phyloP scores from a whole-genome alignment of 768 basidiomycete species.

The Tremella yokohamensis region DNA sequence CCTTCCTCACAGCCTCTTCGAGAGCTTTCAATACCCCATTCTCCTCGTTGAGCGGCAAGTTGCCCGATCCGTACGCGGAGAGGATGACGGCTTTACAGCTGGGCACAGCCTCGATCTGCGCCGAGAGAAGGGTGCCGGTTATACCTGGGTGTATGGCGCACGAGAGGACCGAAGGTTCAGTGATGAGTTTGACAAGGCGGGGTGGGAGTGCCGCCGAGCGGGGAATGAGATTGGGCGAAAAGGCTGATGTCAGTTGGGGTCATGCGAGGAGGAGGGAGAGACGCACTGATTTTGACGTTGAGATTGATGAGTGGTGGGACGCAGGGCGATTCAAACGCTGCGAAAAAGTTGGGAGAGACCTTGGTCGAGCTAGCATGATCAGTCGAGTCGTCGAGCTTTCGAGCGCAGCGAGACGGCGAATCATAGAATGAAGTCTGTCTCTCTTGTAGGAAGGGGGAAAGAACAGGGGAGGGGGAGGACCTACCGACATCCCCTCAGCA shows the following conservation, averaged over 20 bases:
- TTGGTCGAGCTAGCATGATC: conserved; percentile 31
- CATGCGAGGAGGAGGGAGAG: neutral
- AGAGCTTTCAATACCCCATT: conserved; percentile 29
- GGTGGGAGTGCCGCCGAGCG: conserved; percentile 32
- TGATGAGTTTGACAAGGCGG: conserved; percentile 24
- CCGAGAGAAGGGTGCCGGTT: conserved; percentile 35
- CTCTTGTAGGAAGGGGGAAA: neutral
- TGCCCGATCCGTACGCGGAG: conserved; percentile 38
- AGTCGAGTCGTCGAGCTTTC: too few species aligned
- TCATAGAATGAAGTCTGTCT: neutral
- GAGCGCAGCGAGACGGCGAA: neutral
- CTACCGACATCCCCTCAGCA: conserved; percentile 34
- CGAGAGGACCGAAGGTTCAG: conserved; percentile 34
- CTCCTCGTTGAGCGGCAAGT: conserved; percentile 34
- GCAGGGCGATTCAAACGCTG: conserved; percentile 39
- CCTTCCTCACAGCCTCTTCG: conserved; percentile 31
- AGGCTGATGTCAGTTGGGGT: neutral
- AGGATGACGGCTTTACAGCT: conserved; percentile 40
- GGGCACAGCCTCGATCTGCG: conserved; percentile 38
- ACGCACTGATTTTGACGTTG: conserved; percentile 47
- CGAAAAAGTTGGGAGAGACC: conserved; percentile 37
- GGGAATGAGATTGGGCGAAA: conserved; percentile 15
- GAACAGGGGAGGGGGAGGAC: conserved; percentile 7
- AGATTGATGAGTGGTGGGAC: conserved; percentile 38
- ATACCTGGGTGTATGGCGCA: conserved; percentile 40